These are phyloP conservation scores for Saccharomycopsis malanga DNA, from an alignment of 805 yeast genomes.

Conservation along the genomic window DNA sequence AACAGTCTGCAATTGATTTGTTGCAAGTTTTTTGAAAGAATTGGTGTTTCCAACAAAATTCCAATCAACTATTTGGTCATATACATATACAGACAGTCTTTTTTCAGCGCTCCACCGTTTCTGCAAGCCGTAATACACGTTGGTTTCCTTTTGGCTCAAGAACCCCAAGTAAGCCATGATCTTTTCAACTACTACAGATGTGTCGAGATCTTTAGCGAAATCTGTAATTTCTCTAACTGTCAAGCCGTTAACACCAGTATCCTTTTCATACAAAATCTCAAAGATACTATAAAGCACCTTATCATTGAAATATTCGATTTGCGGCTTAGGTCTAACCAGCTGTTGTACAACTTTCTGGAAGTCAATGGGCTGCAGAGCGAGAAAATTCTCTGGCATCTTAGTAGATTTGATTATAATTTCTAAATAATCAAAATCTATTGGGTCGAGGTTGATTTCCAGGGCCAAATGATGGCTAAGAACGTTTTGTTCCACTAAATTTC, in stretches of 20 bases:
- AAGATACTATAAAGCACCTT: conserved; percentile 1
- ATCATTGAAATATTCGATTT: not conserved
- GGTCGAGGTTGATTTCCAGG: conserved; percentile 18
- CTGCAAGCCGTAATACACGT: conserved; percentile 8
- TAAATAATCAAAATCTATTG: conserved; percentile 20
- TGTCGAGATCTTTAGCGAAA: not conserved
- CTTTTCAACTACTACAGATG: not conserved
- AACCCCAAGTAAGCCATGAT: conserved; percentile 3
- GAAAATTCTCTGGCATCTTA: conserved; percentile 3
- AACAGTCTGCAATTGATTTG: not conserved
- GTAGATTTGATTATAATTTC: conserved; percentile 3
- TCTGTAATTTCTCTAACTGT: conserved; percentile 8
- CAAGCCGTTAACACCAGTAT: conserved; percentile 5
- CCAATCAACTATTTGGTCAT: conserved; percentile 14
- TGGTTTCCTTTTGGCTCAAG: not conserved
- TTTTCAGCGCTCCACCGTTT: conserved; percentile 11
- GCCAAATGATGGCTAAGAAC: conserved; percentile 1
- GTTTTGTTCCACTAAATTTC: not conserved
- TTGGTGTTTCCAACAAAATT: not conserved
- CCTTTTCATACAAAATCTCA: conserved; percentile 8
- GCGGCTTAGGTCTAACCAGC: conserved; percentile 12
- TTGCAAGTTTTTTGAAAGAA: not conserved
- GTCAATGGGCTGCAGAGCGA: not conserved
- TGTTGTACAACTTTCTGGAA: not conserved
- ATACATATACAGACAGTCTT: conserved; percentile 5